Conservation (phyloP, 805 yeast species). For the Yamadazyma endophytica region DNA sequence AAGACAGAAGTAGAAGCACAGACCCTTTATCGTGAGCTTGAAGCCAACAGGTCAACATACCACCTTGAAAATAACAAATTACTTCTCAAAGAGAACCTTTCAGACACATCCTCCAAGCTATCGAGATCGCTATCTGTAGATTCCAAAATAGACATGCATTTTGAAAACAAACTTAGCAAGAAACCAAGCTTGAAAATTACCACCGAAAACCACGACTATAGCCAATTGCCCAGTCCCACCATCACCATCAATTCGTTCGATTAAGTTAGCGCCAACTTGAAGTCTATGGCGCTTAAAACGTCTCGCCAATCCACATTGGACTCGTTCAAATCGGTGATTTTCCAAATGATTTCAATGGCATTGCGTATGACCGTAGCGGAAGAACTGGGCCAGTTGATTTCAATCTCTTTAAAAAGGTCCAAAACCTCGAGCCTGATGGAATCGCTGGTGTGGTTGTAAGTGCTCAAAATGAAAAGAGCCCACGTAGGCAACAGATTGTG, state of each 20-base stretch:
- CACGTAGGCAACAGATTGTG: conserved; percentile 23
- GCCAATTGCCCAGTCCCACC: conserved; percentile 11
- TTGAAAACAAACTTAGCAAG: conserved; percentile 7
- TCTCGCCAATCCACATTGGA: conserved; percentile 22
- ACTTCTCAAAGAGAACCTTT: conserved; percentile 6
- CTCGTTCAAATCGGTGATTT: conserved; percentile 15
- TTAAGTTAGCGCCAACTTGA: conserved; percentile 19
- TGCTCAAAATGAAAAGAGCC: conserved; percentile 21
- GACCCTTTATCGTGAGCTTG: no score
- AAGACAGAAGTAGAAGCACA: no score
- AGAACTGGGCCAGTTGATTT: conserved; percentile 21
- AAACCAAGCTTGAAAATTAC: conserved; percentile 5
- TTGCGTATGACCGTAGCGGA: conserved; percentile 14
- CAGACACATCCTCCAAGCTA: conserved; percentile 1
- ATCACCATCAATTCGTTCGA: conserved; percentile 6
- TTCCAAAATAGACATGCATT: conserved; percentile 7
- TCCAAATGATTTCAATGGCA: conserved; percentile 25
- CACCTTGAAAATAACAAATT: conserved; percentile 2
- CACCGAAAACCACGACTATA: conserved; percentile 1
- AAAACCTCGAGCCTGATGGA: conserved; percentile 13
- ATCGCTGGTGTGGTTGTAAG: conserved; percentile 7
- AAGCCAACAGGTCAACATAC: conserved; percentile 9
- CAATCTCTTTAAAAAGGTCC: conserved; percentile 14
- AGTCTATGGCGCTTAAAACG: conserved; percentile 16
- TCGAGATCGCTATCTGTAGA: conserved; percentile 5